These are phyloP conservation scores for Aspergillus persii DNA, from an alignment of 2,329 filamentous ascomycete genomes.

Conservation along the genomic window DNA sequence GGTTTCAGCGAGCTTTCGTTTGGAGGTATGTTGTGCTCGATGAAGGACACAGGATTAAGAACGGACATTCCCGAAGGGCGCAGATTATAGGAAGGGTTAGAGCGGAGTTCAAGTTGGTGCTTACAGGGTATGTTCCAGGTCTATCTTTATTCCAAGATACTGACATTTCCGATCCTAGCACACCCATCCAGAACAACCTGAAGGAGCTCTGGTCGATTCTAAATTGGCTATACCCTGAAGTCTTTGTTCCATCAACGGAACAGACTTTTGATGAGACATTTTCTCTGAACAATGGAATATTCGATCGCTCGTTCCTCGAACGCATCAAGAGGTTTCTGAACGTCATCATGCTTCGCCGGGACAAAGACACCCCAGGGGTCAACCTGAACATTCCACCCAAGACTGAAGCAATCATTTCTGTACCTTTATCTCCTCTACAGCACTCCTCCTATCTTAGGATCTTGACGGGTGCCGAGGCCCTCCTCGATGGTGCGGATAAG, in stretches of 20 bases:
- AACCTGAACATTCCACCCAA: constrained; percentile 56
- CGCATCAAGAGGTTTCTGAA: constrained; percentile 53
- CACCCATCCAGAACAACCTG: constrained; percentile 60
- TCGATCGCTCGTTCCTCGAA: constrained; percentile 54
- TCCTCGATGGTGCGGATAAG: not conserved
- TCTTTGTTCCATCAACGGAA: constrained; percentile 53
- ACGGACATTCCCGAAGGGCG: constrained; percentile 46
- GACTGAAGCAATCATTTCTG: constrained; percentile 56
- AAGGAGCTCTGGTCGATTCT: constrained; percentile 58
- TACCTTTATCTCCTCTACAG: constrained; percentile 59
- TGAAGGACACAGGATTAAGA: constrained; percentile 55
- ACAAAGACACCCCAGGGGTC: constrained; percentile 56
- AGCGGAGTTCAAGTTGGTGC: constrained; percentile 50
- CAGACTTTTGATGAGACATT: constrained; percentile 56
- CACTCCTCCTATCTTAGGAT: constrained; percentile 58
- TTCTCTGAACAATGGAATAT: constrained; percentile 54
- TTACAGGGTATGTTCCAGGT: constrained; percentile 41
- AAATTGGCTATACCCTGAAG: constrained; percentile 58
- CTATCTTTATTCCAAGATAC: not conserved
- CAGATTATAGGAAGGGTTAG: constrained; percentile 43
- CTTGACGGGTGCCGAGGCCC: constrained; percentile 45
- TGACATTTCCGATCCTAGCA: constrained; percentile 26
- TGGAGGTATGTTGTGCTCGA: constrained; percentile 56
- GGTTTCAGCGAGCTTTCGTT: constrained; percentile 51
- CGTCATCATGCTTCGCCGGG: constrained; percentile 58